Conservation (phyloP, 805 yeast genomes). For the Wickerhamiella slavikovae region DNA sequence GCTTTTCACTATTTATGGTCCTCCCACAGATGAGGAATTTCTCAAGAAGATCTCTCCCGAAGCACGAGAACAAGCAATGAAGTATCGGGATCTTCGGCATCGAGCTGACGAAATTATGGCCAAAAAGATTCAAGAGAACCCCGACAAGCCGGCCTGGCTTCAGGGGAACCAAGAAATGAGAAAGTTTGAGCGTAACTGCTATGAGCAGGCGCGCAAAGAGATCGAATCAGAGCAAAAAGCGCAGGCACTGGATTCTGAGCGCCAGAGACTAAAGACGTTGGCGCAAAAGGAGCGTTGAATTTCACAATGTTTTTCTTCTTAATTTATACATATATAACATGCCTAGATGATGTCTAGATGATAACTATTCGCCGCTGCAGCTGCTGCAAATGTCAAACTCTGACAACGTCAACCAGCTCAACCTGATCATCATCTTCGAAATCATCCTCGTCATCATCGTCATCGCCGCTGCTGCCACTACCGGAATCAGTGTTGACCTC, state of each 20-base stretch:
- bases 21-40: conserved; percentile 72
- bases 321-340: too few relatives aligned
- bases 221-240: conserved; percentile 7
- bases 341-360: too few relatives aligned
- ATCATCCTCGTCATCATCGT: conserved; percentile 18
- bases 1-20: conserved; percentile 44
- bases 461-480: conserved; percentile 25
- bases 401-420: too few relatives aligned
- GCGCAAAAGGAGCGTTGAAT: conserved; percentile 12
- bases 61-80: conserved; percentile 51
- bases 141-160: conserved; percentile 16
- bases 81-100: conserved; percentile 21
- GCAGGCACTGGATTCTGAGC: conserved; percentile 6
- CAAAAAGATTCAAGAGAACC: conserved; percentile 6
- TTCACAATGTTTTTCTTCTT: too few relatives aligned
- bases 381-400: too few relatives aligned
- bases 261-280: conserved; percentile 8
- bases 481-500: conserved; percentile 40
- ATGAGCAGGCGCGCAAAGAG: conserved; percentile 11
- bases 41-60: conserved; percentile 65
- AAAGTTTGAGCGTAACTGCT: conserved; percentile 10
- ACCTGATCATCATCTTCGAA: conserved; percentile 16
- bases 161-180: conserved; percentile 14
- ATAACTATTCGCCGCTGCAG: too few relatives aligned
- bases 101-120: conserved; percentile 11